Evolutionary conservation across 305 asterid species (phyloP).

Genomic region (Coffea humblotiana): DNA sequence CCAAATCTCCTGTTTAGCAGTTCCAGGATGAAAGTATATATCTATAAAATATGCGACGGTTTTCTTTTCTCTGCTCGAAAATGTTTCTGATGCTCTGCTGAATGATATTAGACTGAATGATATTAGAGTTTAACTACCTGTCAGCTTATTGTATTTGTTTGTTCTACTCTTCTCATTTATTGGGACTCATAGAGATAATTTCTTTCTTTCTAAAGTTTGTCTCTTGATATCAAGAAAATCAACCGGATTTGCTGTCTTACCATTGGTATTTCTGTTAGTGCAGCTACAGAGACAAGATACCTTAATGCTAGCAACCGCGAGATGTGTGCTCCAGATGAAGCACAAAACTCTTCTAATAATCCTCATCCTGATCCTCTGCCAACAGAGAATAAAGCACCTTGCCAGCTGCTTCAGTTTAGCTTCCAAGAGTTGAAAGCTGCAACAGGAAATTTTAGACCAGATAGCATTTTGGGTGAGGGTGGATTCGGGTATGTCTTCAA

Average conservation of each 20-base stretch:
- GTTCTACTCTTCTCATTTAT: not conserved
- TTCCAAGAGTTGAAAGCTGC: slow-evolving; percentile 86
- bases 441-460: slow-evolving; percentile 90
- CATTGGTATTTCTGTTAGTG: slow-evolving; percentile 26
- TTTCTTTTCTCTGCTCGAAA: not conserved
- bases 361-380: slow-evolving; percentile 38
- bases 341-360: slow-evolving; percentile 47
- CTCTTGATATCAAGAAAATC: slow-evolving; percentile 5
- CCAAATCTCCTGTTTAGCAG: not conserved
- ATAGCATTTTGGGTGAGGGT: slow-evolving; percentile 95
- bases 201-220: not conserved
- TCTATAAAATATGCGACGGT: not conserved
- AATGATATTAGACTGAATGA: not conserved
- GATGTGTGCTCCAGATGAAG: slow-evolving; percentile 75
- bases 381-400: slow-evolving; percentile 41
- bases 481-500: slow-evolving; percentile 95
- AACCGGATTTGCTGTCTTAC: slow-evolving; percentile 6
- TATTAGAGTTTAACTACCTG: not conserved
- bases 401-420: slow-evolving; percentile 68
- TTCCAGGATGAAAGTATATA: not conserved
- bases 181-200: not conserved
- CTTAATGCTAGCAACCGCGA: slow-evolving; percentile 84
- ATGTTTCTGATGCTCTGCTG: not conserved
- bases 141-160: not conserved
- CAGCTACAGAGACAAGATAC: slow-evolving; percentile 77